Percentiles rank a stretch among this genome's conserved stretches.
Evolutionary conservation across 2,329 filamentous ascomycete genomes (phyloP).

Genomic region (Colletotrichum agaves): DNA sequence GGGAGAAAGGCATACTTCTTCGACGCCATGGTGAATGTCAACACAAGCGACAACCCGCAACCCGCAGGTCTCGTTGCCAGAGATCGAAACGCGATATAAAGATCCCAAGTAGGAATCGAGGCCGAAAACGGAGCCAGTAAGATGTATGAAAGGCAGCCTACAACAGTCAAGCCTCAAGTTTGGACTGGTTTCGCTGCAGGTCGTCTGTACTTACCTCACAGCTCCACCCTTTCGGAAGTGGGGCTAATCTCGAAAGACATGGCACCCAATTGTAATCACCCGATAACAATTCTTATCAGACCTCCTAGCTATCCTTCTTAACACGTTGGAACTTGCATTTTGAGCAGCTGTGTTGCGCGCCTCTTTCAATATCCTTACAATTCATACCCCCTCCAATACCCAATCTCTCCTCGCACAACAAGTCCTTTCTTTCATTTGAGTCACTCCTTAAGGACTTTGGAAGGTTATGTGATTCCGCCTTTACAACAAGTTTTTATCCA

Average conservation of each 20-base stretch:
- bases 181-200: not conserved
- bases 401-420: not conserved
- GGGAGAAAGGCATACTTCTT: conserved; percentile 75
- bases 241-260: not conserved
- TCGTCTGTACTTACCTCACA: conserved; percentile 25
- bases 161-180: conserved; percentile 3
- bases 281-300: conserved; percentile 36
- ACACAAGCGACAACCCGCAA: too few relatives aligned
- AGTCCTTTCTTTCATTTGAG: conserved; percentile 13
- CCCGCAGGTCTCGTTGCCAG: too few relatives aligned
- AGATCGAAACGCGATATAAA: not conserved
- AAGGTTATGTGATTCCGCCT: not conserved
- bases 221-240: conserved; percentile 12
- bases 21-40: conserved; percentile 53
- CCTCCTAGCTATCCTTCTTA: conserved; percentile 37
- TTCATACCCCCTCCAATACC: not conserved
- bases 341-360: conserved; percentile 20
- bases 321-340: conserved; percentile 40
- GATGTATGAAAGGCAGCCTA: too few relatives aligned
- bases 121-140: too few relatives aligned
- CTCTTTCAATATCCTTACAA: conserved; percentile 18
- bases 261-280: conserved; percentile 2
- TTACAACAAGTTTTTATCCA: not conserved
- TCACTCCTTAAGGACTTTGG: conserved; percentile 20
- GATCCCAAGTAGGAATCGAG: not conserved